These are phyloP conservation scores for Chaetoscypha palmicola DNA, from an alignment of 2,329 filamentous ascomycete genomes.

Conservation along the genomic window DNA sequence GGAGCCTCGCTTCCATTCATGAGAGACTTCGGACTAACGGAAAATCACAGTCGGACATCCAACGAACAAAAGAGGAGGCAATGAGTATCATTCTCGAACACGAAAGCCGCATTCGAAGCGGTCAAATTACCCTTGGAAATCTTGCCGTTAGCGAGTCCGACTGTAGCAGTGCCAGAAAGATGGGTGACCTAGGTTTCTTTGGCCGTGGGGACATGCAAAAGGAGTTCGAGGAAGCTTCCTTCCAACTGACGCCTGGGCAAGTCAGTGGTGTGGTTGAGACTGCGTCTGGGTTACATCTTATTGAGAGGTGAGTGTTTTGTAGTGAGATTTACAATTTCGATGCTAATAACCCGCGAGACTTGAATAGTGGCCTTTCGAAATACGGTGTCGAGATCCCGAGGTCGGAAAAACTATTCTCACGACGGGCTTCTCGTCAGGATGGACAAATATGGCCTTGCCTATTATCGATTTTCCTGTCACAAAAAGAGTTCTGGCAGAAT, in stretches of 20 bases:
- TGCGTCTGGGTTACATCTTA: slow-evolving; percentile 89
- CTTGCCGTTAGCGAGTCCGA: slow-evolving; percentile 86
- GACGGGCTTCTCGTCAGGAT: too few species aligned
- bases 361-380: slow-evolving; percentile 13
- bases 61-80: slow-evolving; percentile 81
- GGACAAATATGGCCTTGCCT: slow-evolving; percentile 5
- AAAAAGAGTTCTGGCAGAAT: slow-evolving; percentile 15
- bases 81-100: slow-evolving; percentile 67
- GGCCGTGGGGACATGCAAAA: slow-evolving; percentile 95
- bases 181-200: slow-evolving; percentile 92
- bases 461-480: slow-evolving; percentile 3
- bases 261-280: slow-evolving; percentile 86
- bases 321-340: too few species aligned
- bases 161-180: slow-evolving; percentile 91
- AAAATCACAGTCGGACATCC: slow-evolving; percentile 60
- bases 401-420: too few species aligned
- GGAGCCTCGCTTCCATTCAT: too few species aligned
- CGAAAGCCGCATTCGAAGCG: slow-evolving; percentile 67
- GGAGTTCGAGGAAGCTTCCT: slow-evolving; percentile 95
- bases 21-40: slow-evolving; percentile 6
- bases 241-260: slow-evolving; percentile 79
- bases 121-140: slow-evolving; percentile 65
- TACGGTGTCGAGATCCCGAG: too few species aligned
- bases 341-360: slow-evolving; percentile 12
- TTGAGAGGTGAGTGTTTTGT: slow-evolving; percentile 62